These are phyloP conservation scores for Colletotrichum sp. DNA, from an alignment of 2,329 filamentous ascomycete species.

Conservation along the genomic window DNA sequence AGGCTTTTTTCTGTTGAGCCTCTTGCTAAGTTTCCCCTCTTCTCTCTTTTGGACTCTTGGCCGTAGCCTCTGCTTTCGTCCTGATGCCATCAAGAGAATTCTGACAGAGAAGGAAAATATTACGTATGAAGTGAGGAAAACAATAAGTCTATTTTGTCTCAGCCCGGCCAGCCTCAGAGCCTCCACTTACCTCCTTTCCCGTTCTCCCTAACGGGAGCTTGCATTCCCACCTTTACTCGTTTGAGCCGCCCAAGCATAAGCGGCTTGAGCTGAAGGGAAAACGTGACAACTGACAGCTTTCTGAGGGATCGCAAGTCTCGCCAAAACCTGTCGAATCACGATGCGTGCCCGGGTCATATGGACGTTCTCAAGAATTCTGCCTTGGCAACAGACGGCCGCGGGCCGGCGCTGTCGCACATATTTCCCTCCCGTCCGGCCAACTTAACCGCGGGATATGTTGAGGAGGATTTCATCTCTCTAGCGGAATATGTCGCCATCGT, in stretches of 20 bases:
- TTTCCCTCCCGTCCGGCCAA: background rate
- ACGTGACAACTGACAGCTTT: background rate
- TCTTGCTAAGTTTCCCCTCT: background rate
- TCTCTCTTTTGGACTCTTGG: background rate
- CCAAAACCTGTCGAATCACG: background rate
- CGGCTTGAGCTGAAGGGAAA: background rate
- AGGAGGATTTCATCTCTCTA: background rate
- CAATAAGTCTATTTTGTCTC: slow-evolving; percentile 2
- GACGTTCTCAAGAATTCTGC: background rate
- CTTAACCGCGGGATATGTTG: background rate
- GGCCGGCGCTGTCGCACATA: background rate
- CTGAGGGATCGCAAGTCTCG: background rate
- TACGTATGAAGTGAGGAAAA: background rate
- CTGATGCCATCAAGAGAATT: background rate
- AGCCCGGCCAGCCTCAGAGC: background rate
- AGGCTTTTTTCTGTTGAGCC: background rate
- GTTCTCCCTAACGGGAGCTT: background rate
- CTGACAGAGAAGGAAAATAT: background rate
- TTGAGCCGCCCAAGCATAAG: background rate
- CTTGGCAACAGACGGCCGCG: background rate
- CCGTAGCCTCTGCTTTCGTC: background rate
- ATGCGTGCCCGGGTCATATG: background rate
- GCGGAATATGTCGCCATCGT: background rate
- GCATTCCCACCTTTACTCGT: background rate
- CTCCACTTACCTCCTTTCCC: slow-evolving; percentile 5